Conservation (phyloP, 2,329 filamentous ascomycete genomes). For the Trichoderma endophyticum region DNA sequence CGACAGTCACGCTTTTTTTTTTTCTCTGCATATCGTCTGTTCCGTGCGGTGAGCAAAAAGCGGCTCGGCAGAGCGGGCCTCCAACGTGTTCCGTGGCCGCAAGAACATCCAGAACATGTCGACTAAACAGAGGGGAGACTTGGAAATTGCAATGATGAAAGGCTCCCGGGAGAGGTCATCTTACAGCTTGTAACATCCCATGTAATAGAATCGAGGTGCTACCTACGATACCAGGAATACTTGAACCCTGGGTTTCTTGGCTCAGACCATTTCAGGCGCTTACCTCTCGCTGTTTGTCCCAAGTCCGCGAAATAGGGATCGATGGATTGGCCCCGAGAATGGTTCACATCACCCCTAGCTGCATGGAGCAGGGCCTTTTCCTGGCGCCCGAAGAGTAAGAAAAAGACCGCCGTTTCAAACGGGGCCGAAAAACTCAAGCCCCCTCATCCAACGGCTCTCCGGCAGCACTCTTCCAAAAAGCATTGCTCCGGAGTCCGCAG, state of each 20-base stretch:
- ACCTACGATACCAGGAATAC: background rate
- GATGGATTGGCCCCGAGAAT: background rate
- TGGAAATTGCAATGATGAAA: background rate
- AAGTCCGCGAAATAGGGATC: conserved; percentile 10
- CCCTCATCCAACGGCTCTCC: background rate
- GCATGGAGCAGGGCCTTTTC: background rate
- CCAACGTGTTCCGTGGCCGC: background rate
- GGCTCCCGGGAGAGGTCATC: background rate
- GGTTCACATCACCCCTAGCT: conserved; percentile 1
- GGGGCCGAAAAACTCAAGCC: background rate
- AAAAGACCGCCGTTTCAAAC: conserved; percentile 10
- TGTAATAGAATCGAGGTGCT: background rate
- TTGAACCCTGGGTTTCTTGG: background rate
- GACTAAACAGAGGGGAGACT: background rate
- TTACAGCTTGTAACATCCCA: background rate
- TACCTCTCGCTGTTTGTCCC: background rate
- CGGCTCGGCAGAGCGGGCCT: background rate
- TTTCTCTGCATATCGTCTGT: background rate
- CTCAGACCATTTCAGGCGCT: background rate
- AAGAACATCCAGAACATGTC: background rate
- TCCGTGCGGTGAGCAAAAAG: conserved; percentile 5
- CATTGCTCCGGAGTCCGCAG: background rate
- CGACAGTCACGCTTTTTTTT: background rate
- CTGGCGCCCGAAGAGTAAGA: background rate
- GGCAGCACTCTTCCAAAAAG: background rate